Base-by-base conservation (phyloP, 768 basidiomycete species). In the Austroboletus eburneus region DNA sequence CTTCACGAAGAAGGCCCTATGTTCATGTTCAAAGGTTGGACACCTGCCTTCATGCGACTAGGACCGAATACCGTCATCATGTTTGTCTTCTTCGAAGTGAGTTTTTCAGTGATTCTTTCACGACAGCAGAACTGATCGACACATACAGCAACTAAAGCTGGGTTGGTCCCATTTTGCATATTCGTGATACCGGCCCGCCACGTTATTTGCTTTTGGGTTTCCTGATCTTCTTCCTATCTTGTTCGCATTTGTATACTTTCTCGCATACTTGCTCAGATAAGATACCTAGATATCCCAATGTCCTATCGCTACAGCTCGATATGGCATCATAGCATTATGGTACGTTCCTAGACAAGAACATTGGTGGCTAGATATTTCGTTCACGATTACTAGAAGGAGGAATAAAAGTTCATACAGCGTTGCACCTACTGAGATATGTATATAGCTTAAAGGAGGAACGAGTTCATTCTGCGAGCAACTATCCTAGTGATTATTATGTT, bases 21-120 rank as follows among this genome's bases (percentile, higher is more conserved):
- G 49, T 91, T 91, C 62, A 70, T 91, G 44, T 87, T 92, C 67
- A 91, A 87, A 63, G 90, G 90, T 27, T 92, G 90, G 90, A 87
- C 87, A 16, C 90, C 90, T 3, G 86, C 90, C 8, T 92, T 90
- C 67, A 79, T 86, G 55, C 81, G 90, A 39, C 68, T 92, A 35
- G 88, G 84, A 23, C 89, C 89, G 2, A 90, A 91, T 61, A 91
- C 90, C 2, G 74, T 92, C 27, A 70, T 91, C 5, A 77, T 91
- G 68, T 92, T 90, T 65, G 83, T 91, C 39, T 89, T 90, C 67
- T 84, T 85, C 52, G 89, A 91, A 72, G 87, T 85, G 54, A 40
- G 71, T 45, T n/a, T 27, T 20, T 14, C 34, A 25, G n/a, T 21
- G 48, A 23, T 43, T 13, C 32, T 51, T 49, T 38, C 9, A 2